Evolutionary conservation across 164 flowering plant species (phyloP).

Genomic region (Brasenia schreberi): DNA sequence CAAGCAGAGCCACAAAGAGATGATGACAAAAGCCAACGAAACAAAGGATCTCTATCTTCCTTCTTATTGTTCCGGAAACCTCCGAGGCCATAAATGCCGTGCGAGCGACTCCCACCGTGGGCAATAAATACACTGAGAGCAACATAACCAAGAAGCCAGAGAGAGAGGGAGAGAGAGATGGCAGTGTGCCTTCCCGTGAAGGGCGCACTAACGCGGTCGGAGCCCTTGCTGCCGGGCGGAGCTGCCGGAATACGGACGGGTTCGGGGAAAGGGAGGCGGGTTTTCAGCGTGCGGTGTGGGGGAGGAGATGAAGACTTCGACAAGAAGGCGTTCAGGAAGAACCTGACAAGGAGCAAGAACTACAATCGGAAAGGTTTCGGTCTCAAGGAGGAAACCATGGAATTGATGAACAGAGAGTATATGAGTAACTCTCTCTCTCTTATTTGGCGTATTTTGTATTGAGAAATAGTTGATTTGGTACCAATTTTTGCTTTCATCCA

Average conservation of each 20-base stretch:
- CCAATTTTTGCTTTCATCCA: not conserved
- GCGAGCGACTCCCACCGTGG: not conserved
- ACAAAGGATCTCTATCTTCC: not conserved
- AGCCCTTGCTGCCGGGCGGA: constrained; percentile 17
- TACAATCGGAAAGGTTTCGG: constrained; percentile 86
- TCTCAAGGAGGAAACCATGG: constrained; percentile 65
- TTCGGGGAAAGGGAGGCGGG: constrained; percentile 16
- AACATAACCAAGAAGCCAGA: not conserved
- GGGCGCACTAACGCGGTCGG: constrained; percentile 22
- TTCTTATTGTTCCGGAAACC: not conserved
- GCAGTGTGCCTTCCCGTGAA: not conserved
- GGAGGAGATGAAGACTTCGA: constrained; percentile 43
- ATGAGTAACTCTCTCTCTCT: constrained; percentile 39
- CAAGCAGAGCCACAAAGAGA: not conserved
- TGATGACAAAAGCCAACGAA: not conserved
- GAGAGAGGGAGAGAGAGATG: not conserved
- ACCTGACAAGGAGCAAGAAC: constrained; percentile 76
- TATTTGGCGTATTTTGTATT: not conserved
- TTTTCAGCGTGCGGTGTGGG: constrained; percentile 38
- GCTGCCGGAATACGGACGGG: constrained; percentile 10
- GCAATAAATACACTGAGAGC: not conserved
- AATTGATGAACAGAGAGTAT: constrained; percentile 81
- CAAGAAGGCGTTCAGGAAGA: constrained; percentile 66
- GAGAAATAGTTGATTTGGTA: not conserved
- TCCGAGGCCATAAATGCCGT: not conserved